A percentile compares a stretch with the other conserved stretches of the same genome.
These are phyloP conservation scores for Neolecta irregularis DNA, from an alignment of 1,139 yeast genomes.

Conservation along the genomic window DNA sequence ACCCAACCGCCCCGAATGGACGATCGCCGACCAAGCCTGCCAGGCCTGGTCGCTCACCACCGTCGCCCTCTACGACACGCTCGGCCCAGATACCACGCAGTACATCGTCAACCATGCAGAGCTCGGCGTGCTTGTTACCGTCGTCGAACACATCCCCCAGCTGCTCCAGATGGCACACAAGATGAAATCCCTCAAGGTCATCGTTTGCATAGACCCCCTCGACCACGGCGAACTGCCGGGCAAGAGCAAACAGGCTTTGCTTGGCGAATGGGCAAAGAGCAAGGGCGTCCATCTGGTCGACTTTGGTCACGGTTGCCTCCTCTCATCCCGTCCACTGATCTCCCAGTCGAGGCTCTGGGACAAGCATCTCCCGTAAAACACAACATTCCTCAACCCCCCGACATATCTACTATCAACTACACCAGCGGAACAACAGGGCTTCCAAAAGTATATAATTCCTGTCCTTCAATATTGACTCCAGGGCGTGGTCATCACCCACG, in stretches of 20 bases:
- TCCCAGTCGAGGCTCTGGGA: conserved; percentile 39
- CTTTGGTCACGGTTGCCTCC: conserved; percentile 18
- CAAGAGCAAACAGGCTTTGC: conserved; percentile 19
- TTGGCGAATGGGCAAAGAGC: conserved; percentile 24
- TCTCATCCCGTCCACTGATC: background rate
- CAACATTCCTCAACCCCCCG: conserved; percentile 38
- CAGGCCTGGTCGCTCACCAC: conserved; percentile 35
- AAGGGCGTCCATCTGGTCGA: conserved; percentile 31
- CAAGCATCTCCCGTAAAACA: conserved; percentile 31
- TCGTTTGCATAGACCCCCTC: conserved; percentile 36
- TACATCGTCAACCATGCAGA: conserved; percentile 44
- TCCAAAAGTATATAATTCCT: too few relatives aligned
- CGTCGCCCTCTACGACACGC: conserved; percentile 51
- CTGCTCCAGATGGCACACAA: conserved; percentile 29
- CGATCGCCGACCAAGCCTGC: conserved; percentile 44
- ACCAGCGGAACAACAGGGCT: conserved; percentile 67
- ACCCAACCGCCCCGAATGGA: conserved; percentile 46
- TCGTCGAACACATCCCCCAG: conserved; percentile 33
- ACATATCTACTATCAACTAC: conserved; percentile 51
- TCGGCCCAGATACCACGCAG: conserved; percentile 44
- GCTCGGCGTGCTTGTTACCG: conserved; percentile 39
- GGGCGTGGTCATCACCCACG: conserved; percentile 51
- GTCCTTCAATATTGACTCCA: too few relatives aligned
- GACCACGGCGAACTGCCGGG: conserved; percentile 18
- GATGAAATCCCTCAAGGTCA: conserved; percentile 28